Base-by-base conservation (phyloP, 345 rosid species). In the Viola odorata region DNA sequence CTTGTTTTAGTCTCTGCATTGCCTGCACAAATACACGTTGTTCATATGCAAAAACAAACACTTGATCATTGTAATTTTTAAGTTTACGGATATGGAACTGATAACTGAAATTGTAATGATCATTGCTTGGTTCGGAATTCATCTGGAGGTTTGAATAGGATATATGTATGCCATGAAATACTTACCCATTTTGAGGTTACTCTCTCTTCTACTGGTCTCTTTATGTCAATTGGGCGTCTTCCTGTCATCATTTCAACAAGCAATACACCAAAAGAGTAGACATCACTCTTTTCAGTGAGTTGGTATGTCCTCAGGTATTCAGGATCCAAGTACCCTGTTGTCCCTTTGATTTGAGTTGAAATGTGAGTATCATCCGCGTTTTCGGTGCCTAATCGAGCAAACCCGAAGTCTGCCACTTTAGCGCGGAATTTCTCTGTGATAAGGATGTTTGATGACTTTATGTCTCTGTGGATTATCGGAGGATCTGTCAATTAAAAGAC, bases 361-460 rank as follows among this genome's bases (percentile, higher is more conserved):
- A 89, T 79, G 69, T 89, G 96, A 61, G 89, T 81, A 42, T 72
- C 89, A 37, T 41, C 72, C 7, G 82, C 64, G 67, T 85, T 91
- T 66, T 74, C 95, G 4, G 75, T 23, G 32, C 72, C 77, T 65
- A 80, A 67, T 53, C 96, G 77, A 17, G 98, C 98, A 59, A 92
- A 83, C 8, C 97, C 98, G 67, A 92, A 92, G 67, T 92, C 98
- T 12, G 96, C 77, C 49, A 92, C 97, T 78, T 89, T 89, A 48
- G 96, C 98, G 45, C 97, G 81, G 32, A 85, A 84, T 58, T 87
- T 92, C 66, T 87, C 87, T 0, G 91, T 87, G 67, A 92, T 71
- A 39, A 86, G 78, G 14, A 89, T 81, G 66, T 92, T 92, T 42
- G 97, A 67, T 60, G 96, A 72, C 73, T 92, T 92, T 72, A 92